Conservation (phyloP, 257 asterid species). For the Vinca minor region DNA sequence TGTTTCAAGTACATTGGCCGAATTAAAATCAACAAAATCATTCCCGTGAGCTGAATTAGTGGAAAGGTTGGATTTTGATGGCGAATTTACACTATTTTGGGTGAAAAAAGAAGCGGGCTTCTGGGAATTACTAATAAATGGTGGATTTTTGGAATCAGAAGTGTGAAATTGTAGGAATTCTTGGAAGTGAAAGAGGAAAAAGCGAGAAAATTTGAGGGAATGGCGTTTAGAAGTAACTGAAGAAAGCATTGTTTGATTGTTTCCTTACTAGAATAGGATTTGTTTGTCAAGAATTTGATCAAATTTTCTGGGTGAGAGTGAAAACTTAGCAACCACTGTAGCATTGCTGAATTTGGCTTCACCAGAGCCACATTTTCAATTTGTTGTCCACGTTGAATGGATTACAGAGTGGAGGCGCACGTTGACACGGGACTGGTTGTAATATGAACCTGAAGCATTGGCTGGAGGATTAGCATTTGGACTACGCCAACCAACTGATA, state of each 20-base stretch:
- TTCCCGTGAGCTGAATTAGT: conserved; percentile 9
- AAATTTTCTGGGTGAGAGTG: too few relatives aligned
- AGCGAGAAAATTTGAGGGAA: conserved; percentile 24
- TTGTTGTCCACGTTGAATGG: conserved; percentile 67
- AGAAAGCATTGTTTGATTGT: conserved; percentile 30
- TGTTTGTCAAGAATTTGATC: not conserved
- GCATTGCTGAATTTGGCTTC: conserved; percentile 55
- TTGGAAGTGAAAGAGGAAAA: conserved; percentile 28
- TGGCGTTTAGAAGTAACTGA: conserved; percentile 25
- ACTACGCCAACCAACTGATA: too few relatives aligned
- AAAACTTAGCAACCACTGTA: too few relatives aligned
- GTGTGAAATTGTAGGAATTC: conserved; percentile 15
- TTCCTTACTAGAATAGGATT: not conserved
- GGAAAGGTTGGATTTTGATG: conserved; percentile 20
- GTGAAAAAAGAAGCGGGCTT: conserved; percentile 18
- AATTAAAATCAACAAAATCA: conserved; percentile 24
- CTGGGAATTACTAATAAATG: conserved; percentile 9
- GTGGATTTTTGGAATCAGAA: conserved; percentile 17
- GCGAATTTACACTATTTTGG: conserved; percentile 12
- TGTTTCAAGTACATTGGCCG: conserved; percentile 42
- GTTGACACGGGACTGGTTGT: conserved; percentile 94
- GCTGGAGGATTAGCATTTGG: too few relatives aligned
- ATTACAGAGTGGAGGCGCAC: conserved; percentile 84
- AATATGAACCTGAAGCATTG: too few relatives aligned
- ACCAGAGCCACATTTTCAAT: conserved; percentile 47